Evolutionary conservation across 2,329 filamentous ascomycete genomes (phyloP).

Genomic region (Diplodia sapinea): DNA sequence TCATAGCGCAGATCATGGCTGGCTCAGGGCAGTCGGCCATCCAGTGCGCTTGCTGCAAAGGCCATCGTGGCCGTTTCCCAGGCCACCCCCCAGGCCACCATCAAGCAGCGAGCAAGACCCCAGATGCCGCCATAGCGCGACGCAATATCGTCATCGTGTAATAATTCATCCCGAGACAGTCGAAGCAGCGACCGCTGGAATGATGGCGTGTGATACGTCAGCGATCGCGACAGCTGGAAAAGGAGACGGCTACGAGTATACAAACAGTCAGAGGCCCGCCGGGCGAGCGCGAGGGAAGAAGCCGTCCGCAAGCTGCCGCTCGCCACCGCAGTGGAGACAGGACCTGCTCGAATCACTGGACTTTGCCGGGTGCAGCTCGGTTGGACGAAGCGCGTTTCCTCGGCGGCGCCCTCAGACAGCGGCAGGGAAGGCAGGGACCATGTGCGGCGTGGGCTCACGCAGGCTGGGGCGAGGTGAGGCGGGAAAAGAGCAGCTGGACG

Average conservation of each 20-base stretch:
- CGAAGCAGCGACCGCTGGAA: conserved; percentile 3
- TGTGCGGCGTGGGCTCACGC: conserved; percentile 25
- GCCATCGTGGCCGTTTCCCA: conserved; percentile 4
- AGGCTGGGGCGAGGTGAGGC: conserved; percentile 12
- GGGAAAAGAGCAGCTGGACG: background rate
- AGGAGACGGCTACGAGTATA: conserved; percentile 6
- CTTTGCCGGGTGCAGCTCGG: conserved; percentile 31
- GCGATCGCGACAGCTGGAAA: conserved; percentile 14
- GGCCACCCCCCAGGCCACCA: background rate
- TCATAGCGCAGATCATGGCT: conserved; percentile 25
- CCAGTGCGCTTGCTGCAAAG: background rate
- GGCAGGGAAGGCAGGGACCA: background rate
- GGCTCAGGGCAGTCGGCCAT: conserved; percentile 6
- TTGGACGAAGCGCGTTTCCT: conserved; percentile 27
- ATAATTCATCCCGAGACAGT: background rate
- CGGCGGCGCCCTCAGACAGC: background rate
- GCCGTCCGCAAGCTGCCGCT: background rate
- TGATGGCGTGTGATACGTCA: conserved; percentile 20
- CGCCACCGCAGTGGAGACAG: conserved; percentile 20
- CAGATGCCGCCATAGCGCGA: conserved; percentile 20
- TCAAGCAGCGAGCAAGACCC: background rate
- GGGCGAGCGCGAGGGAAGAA: background rate
- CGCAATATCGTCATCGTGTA: conserved; percentile 29
- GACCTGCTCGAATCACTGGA: conserved; percentile 28
- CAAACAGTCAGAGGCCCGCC: conserved; percentile 19